These are phyloP conservation scores for Gracilaria domingensis DNA, from an alignment of 23 red algal genomes.

Conservation along the genomic window DNA sequence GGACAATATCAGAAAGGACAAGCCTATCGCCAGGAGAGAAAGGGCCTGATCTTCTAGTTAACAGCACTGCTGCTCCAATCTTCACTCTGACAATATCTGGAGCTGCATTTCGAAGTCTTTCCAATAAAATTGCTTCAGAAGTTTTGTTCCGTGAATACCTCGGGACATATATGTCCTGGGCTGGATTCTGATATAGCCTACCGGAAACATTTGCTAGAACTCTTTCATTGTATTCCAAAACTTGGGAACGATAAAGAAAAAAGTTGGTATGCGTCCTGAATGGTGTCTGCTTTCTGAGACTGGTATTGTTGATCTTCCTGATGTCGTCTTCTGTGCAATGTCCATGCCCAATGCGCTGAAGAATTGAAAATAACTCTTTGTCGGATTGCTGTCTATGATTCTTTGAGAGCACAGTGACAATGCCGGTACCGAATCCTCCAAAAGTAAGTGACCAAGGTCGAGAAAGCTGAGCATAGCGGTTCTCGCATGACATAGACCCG, in stretches of 20 bases:
- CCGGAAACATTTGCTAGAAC: not conserved
- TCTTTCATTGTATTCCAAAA: not conserved
- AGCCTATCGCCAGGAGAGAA: too few species aligned
- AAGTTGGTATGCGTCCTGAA: not conserved
- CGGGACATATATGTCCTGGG: not conserved
- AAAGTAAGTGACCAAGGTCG: not conserved
- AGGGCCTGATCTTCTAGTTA: too few species aligned
- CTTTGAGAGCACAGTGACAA: too few species aligned
- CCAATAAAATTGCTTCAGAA: too few species aligned
- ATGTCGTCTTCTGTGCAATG: not conserved
- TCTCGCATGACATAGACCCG: too few species aligned
- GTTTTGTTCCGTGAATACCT: not conserved
- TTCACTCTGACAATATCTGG: not conserved
- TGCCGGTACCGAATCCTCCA: not conserved
- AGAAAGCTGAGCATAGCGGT: too few species aligned
- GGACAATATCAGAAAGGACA: too few species aligned
- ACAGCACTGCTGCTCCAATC: too few species aligned
- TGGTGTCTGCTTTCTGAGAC: not conserved
- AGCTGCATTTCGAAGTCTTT: not conserved
- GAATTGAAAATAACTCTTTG: not conserved
- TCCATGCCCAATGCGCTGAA: not conserved
- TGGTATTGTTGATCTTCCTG: not conserved
- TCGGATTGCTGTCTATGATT: not conserved
- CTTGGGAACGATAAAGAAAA: not conserved
- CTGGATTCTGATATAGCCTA: not conserved